Percentiles rank a stretch among this genome's conserved stretches.
These are phyloP conservation scores for Biscogniauxia marginata DNA, from an alignment of 2,329 filamentous ascomycete genomes.

Conservation along the genomic window DNA sequence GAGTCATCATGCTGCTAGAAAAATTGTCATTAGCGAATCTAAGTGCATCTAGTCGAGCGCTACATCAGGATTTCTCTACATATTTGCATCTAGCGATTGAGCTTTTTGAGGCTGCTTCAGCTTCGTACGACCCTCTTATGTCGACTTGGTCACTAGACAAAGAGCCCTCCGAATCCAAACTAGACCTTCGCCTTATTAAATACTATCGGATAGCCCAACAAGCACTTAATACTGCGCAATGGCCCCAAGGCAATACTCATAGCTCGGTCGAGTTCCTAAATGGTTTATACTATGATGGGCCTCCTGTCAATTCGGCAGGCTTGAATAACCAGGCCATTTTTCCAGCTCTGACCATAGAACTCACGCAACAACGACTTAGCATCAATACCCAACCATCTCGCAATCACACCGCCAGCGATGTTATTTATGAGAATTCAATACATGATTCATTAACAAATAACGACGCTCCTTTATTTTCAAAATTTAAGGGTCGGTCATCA, in stretches of 20 bases:
- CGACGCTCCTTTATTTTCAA: slow-evolving; percentile 2
- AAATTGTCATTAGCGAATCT: slow-evolving; percentile 1
- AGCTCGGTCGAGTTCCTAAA: slow-evolving; percentile 15
- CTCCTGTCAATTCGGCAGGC: not conserved
- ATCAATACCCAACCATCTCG: not conserved
- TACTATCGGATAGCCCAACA: slow-evolving; percentile 20
- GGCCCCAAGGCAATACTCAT: slow-evolving; percentile 1
- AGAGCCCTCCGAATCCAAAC: slow-evolving; percentile 13
- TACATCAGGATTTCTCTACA: slow-evolving; percentile 6
- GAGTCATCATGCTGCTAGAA: slow-evolving; percentile 11
- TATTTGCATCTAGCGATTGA: slow-evolving; percentile 17
- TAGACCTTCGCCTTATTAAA: slow-evolving; percentile 19
- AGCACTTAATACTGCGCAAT: slow-evolving; percentile 11
- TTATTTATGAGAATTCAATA: not conserved
- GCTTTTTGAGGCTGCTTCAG: slow-evolving; percentile 19
- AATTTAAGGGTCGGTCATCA: slow-evolving; percentile 3
- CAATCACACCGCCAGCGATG: not conserved
- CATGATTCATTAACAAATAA: not conserved
- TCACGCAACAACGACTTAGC: not conserved
- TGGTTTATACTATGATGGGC: slow-evolving; percentile 10
- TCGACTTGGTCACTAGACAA: slow-evolving; percentile 20
- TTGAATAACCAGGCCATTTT: not conserved
- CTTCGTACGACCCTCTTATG: slow-evolving; percentile 17
- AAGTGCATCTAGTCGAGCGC: slow-evolving; percentile 1
- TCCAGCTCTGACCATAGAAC: not conserved